These are phyloP conservation scores for Luvunga scandens DNA, from an alignment of 345 rosid genomes.

Conservation along the genomic window DNA sequence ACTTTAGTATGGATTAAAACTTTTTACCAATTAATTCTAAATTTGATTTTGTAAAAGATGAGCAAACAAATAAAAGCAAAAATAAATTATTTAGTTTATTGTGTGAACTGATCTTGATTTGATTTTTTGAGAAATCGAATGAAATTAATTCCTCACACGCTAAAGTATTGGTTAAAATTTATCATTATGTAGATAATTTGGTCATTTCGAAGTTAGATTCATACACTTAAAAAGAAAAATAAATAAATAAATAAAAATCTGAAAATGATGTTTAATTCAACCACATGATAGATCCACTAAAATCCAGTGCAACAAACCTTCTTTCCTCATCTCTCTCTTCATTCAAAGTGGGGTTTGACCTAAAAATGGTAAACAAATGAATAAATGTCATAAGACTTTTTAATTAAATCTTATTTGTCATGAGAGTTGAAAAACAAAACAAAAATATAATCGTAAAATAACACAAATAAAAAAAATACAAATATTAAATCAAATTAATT, in stretches of 20 bases:
- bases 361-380: not conserved
- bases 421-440: not conserved
- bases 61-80: too few species aligned
- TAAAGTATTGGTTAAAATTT: too few species aligned
- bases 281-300: constrained; percentile 5
- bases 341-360: constrained; percentile 24
- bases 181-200: too few species aligned
- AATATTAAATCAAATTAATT: not conserved
- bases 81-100: too few species aligned
- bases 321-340: not conserved
- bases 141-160: too few species aligned
- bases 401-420: constrained; percentile 8
- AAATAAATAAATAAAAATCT: not conserved
- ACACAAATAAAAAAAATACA: not conserved
- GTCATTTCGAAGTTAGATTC: too few species aligned
- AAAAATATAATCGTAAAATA: not conserved
- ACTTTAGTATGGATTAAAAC: too few species aligned
- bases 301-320: not conserved
- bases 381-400: not conserved
- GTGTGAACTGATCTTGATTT: too few species aligned
- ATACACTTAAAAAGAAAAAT: too few species aligned
- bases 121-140: too few species aligned
- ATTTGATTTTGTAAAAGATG: too few species aligned
- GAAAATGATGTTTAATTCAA: constrained; percentile 9
- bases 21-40: too few species aligned